Conservation (phyloP, 805 yeast species). For the Wickerhamiella parazyma region DNA sequence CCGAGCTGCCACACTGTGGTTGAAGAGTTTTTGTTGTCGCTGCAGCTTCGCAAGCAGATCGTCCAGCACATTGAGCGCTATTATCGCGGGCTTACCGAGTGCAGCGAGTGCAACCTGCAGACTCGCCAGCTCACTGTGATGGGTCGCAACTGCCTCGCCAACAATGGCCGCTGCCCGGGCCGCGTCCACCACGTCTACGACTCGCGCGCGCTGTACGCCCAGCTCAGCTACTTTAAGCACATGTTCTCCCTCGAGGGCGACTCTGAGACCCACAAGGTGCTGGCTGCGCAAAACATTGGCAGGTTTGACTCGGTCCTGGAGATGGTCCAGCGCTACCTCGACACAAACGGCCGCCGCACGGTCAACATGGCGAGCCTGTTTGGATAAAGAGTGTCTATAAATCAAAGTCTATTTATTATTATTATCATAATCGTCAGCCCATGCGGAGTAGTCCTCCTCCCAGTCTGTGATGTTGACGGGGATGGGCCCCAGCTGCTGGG, state of each 20-base stretch:
- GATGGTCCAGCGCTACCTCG: slow-evolving; percentile 59
- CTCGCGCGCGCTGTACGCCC: slow-evolving; percentile 75
- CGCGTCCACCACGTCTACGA: slow-evolving; percentile 63
- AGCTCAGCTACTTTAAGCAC: slow-evolving; percentile 62
- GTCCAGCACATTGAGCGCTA: slow-evolving; percentile 58
- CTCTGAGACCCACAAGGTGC: slow-evolving; percentile 42
- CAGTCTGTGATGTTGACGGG: slow-evolving; percentile 13
- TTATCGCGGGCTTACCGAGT: slow-evolving; percentile 73
- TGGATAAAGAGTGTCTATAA: slow-evolving; percentile 15
- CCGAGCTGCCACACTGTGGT: slow-evolving; percentile 42
- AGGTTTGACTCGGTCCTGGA: slow-evolving; percentile 39
- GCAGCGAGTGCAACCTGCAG: slow-evolving; percentile 75
- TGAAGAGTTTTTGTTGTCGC: slow-evolving; percentile 40
- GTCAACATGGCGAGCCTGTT: slow-evolving; percentile 79
- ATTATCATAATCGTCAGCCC: too few species aligned
- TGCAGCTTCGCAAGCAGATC: slow-evolving; percentile 64
- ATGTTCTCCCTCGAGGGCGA: slow-evolving; percentile 56
- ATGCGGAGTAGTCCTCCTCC: slow-evolving; percentile 17
- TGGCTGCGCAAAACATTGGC: slow-evolving; percentile 66
- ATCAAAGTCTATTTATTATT: slow-evolving; percentile 8
- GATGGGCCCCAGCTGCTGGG: slow-evolving; percentile 11
- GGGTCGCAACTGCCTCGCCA: slow-evolving; percentile 71
- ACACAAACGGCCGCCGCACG: slow-evolving; percentile 75
- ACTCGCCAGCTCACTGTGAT: slow-evolving; percentile 83
- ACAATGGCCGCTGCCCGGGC: slow-evolving; percentile 55